These are phyloP conservation scores for Atkinsonella texensis DNA, from an alignment of 2,329 filamentous ascomycete species.

Conservation along the genomic window DNA sequence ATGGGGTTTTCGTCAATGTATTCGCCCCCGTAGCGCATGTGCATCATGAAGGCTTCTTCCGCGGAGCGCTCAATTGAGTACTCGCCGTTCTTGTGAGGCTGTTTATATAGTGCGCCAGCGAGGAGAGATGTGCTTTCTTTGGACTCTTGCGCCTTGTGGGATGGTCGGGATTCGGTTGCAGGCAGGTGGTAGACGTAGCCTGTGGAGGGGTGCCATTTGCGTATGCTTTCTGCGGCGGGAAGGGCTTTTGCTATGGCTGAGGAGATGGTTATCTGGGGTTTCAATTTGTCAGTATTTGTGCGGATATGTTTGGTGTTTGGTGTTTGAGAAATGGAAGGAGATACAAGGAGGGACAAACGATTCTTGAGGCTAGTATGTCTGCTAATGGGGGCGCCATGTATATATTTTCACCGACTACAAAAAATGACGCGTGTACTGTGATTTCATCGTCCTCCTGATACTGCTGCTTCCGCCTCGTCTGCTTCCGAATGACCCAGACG, in stretches of 20 bases:
- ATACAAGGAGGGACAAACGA: conserved; percentile 29
- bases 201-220: conserved; percentile 41
- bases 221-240: conserved; percentile 35
- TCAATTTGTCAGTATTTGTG: background rate
- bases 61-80: conserved; percentile 34
- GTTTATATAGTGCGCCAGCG: conserved; percentile 19
- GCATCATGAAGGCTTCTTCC: conserved; percentile 45
- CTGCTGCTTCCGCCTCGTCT: conserved; percentile 46
- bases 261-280: conserved; percentile 38
- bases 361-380: conserved; percentile 45
- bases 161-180: conserved; percentile 12
- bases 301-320: background rate
- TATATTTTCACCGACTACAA: conserved; percentile 53
- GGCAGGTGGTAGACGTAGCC: conserved; percentile 40
- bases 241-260: conserved; percentile 41
- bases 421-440: conserved; percentile 47
- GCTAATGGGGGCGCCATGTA: conserved; percentile 53
- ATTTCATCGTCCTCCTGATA: conserved; percentile 46
- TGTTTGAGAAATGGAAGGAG: background rate
- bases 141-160: conserved; percentile 23
- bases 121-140: conserved; percentile 38
- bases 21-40: conserved; percentile 48
- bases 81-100: conserved; percentile 25
- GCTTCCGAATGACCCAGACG: conserved; percentile 60
- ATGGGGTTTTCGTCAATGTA: conserved; percentile 59